These are phyloP conservation scores for Blastocystis sp. DNA, from an alignment of 352 stramenopile species.

Conservation along the genomic window DNA sequence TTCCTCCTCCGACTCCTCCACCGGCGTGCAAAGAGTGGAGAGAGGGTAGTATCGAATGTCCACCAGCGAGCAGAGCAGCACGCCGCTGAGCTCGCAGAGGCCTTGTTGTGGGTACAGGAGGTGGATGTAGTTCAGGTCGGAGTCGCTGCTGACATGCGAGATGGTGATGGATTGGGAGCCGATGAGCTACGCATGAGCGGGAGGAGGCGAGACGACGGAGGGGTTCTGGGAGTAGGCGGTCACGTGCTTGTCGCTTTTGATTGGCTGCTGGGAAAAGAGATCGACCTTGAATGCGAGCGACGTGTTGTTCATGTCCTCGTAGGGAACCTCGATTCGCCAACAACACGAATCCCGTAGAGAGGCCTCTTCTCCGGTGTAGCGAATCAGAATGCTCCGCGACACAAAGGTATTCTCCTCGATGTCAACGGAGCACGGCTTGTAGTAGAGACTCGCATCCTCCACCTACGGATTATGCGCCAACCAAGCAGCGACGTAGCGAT, in stretches of 20 bases:
- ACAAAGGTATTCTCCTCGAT: slow-evolving; percentile 27
- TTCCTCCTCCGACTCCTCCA: not conserved
- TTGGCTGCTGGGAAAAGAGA: slow-evolving; percentile 36
- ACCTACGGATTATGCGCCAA: not conserved
- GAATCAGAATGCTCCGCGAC: slow-evolving; percentile 55
- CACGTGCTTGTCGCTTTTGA: slow-evolving; percentile 51
- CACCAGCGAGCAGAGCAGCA: slow-evolving; percentile 41
- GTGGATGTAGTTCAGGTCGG: slow-evolving; percentile 31
- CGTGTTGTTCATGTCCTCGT: slow-evolving; percentile 28
- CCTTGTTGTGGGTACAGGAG: slow-evolving; percentile 48
- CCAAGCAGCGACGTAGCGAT: slow-evolving; percentile 5
- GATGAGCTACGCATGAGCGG: slow-evolving; percentile 17
- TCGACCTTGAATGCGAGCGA: slow-evolving; percentile 43
- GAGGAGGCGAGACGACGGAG: not conserved
- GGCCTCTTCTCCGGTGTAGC: slow-evolving; percentile 57
- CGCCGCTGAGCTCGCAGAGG: slow-evolving; percentile 24
- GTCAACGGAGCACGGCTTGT: slow-evolving; percentile 60
- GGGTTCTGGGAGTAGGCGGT: slow-evolving; percentile 49
- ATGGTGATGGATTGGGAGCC: slow-evolving; percentile 51
- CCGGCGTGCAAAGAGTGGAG: not conserved
- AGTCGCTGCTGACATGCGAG: not conserved
- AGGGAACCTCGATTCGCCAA: slow-evolving; percentile 60
- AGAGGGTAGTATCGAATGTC: slow-evolving; percentile 25
- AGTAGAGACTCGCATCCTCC: slow-evolving; percentile 24
- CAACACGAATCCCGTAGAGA: slow-evolving; percentile 62